Conservation (phyloP, 768 basidiomycete genomes). For the Ephemerocybe angulata region DNA sequence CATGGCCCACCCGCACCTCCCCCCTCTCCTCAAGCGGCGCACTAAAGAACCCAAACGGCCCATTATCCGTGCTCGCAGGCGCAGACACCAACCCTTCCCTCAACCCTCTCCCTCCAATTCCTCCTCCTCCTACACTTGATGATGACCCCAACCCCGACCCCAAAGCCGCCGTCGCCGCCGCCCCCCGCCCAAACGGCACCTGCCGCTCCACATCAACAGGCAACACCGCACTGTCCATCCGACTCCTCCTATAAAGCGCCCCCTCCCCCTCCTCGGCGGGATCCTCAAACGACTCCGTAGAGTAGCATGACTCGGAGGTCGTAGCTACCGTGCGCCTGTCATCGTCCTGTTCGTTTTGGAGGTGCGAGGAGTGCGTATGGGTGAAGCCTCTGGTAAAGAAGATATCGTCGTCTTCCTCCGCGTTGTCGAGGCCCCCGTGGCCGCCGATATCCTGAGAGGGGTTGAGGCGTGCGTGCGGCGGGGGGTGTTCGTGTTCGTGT, state of each 20-base stretch:
- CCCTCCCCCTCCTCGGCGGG: not conserved
- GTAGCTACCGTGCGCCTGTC: not conserved
- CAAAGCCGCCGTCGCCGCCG: not conserved
- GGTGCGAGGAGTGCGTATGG: not conserved
- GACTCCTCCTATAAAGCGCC: no score
- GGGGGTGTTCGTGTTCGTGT: no score
- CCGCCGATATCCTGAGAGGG: no score
- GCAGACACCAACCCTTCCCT: no score
- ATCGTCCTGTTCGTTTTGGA: not conserved
- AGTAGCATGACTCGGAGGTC: slow-evolving; percentile 6
- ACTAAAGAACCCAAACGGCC: not conserved
- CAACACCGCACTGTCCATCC: not conserved
- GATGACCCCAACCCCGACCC: no score
- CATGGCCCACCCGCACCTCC: not conserved
- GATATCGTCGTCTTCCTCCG: not conserved
- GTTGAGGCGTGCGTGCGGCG: no score
- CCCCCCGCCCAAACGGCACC: not conserved
- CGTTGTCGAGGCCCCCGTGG: not conserved
- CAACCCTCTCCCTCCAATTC: no score
- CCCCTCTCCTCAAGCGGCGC: not conserved
- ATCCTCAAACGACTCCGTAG: not conserved
- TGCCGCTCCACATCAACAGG: not conserved
- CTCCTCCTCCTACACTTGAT: no score
- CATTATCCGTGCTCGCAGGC: no score
- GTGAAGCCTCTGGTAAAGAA: not conserved